Percentiles rank a stretch among this genome's conserved stretches.
Evolutionary conservation across 202 grass and related monocot species (phyloP).

Genomic region (Musa balbisiana): DNA sequence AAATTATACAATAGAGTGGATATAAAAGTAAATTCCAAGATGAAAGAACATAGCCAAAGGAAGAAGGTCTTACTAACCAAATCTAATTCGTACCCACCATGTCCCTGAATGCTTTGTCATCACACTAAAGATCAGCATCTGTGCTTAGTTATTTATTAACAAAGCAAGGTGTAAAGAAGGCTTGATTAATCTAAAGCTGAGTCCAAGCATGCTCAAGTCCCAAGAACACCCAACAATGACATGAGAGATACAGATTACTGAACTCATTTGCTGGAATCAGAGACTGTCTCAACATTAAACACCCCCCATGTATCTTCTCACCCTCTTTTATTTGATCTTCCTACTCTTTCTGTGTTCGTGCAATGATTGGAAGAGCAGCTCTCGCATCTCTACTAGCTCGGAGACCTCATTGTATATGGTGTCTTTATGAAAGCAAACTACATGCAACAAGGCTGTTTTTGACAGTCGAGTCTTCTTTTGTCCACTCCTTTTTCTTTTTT

Average conservation of each 20-base stretch:
- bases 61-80: background rate
- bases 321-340: background rate
- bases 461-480: too few species aligned
- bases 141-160: background rate
- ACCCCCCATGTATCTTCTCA: background rate
- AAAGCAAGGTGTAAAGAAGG: background rate
- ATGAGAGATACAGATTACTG: background rate
- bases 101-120: background rate
- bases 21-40: too few species aligned
- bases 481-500: too few species aligned
- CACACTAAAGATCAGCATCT: conserved; percentile 2
- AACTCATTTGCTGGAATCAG: background rate
- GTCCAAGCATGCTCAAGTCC: conserved; percentile 10
- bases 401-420: too few species aligned
- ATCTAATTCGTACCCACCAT: background rate
- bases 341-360: background rate
- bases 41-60: background rate
- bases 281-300: conserved; percentile 1
- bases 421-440: too few species aligned
- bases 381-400: background rate
- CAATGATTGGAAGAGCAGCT: conserved; percentile 7
- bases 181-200: conserved; percentile 1
- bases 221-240: conserved; percentile 11
- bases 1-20: too few species aligned
- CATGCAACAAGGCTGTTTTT: too few species aligned